Percentiles rank a stretch among this genome's conserved stretches.
Evolutionary conservation across 2,329 filamentous ascomycete species (phyloP).

Genomic region (Aspergillus fumigatiaffinis): DNA sequence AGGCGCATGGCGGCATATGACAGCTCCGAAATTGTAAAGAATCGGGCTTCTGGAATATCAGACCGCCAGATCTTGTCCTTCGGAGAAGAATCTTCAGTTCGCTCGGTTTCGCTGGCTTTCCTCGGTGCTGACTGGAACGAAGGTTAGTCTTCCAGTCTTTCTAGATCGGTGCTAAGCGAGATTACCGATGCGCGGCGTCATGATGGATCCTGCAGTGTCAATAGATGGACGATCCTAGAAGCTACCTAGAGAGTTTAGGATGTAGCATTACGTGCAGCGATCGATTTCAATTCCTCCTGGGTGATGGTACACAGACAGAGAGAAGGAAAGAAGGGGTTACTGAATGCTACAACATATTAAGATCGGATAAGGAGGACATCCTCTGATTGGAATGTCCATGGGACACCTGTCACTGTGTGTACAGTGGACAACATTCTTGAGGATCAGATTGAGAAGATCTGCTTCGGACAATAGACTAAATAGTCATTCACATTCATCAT

Average conservation of each 20-base stretch:
- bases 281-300: not conserved
- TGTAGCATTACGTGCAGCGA: not conserved
- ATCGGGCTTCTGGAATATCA: not conserved
- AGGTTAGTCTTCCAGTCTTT: not conserved
- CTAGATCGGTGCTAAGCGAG: not conserved
- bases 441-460: not conserved
- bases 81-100: not conserved
- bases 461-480: too few species aligned
- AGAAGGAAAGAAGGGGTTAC: not conserved
- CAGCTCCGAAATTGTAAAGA: slow-evolving; percentile 9
- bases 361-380: not conserved
- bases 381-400: not conserved
- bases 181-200: not conserved
- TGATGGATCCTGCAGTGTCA: not conserved
- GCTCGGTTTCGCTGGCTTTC: not conserved
- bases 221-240: not conserved
- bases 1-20: slow-evolving; percentile 9
- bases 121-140: not conserved
- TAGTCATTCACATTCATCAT: not conserved
- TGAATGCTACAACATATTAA: not conserved
- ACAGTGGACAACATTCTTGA: not conserved
- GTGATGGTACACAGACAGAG: not conserved
- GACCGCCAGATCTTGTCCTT: slow-evolving; percentile 17
- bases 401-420: not conserved
- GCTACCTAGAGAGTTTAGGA: not conserved